Conservation (phyloP, 2,329 filamentous ascomycete genomes). For the Trichoderma endophyticum region DNA sequence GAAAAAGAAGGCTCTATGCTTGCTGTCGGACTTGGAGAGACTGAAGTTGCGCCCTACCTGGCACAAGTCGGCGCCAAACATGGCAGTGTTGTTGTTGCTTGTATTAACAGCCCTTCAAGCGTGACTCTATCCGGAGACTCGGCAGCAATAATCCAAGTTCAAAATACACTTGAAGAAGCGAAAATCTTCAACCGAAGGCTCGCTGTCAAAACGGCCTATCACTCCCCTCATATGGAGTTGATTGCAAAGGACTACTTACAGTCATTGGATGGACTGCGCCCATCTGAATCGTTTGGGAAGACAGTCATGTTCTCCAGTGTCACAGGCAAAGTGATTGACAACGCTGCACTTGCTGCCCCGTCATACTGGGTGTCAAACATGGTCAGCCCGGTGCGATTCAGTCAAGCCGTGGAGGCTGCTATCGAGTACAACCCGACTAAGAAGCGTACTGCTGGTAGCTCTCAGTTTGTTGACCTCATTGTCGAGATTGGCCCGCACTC, state of each 20-base stretch:
- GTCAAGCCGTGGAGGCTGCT: no score
- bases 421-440: no score
- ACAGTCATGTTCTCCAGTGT: no score
- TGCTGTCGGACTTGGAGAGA: slow-evolving; percentile 20
- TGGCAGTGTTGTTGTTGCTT: slow-evolving; percentile 27
- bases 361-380: slow-evolving; percentile 35
- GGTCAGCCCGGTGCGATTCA: slow-evolving; percentile 17
- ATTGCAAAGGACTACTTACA: slow-evolving; percentile 23
- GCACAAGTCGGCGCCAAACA: not conserved
- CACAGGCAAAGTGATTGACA: no score
- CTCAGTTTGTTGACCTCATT: slow-evolving; percentile 22
- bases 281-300: no score
- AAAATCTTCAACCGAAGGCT: slow-evolving; percentile 35
- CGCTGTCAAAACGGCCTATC: slow-evolving; percentile 46
- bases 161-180: slow-evolving; percentile 24
- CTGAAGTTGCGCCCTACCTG: not conserved
- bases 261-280: slow-evolving; percentile 11
- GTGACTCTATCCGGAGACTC: slow-evolving; percentile 32
- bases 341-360: slow-evolving; percentile 1
- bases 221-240: slow-evolving; percentile 46
- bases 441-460: no score
- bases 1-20: slow-evolving; percentile 24
- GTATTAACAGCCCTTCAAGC: slow-evolving; percentile 24
- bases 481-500: not conserved
- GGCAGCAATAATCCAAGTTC: not conserved